A percentile compares a stretch with the other conserved stretches of the same genome.
phyloP scores from a whole-genome alignment of 2,329 filamentous ascomycete species.

The Colletotrichum camelliae region DNA sequence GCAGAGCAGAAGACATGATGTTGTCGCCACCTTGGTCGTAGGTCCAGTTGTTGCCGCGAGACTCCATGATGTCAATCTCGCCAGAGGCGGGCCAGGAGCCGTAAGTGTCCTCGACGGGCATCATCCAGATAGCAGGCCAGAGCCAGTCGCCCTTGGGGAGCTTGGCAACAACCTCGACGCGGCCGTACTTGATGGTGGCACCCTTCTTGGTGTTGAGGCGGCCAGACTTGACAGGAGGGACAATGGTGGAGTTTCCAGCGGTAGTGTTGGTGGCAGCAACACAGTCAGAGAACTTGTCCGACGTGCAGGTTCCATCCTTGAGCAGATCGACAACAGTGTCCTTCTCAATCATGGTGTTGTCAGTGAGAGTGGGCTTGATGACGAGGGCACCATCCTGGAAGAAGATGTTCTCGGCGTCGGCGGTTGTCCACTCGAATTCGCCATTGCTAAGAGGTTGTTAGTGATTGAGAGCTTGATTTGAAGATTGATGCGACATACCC shows the following conservation, averaged over 20 bases:
- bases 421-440: constrained; percentile 80
- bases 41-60: constrained; percentile 81
- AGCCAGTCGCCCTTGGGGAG: constrained; percentile 83
- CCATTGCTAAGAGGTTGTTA: constrained; percentile 64
- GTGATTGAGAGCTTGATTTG: neutral
- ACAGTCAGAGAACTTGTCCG: constrained; percentile 60
- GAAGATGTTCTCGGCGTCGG: constrained; percentile 75
- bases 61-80: constrained; percentile 84
- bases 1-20: constrained; percentile 78
- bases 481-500: constrained; percentile 59
- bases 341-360: constrained; percentile 67
- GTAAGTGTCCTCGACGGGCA: constrained; percentile 75
- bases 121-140: constrained; percentile 93
- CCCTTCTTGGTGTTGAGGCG: constrained; percentile 78
- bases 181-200: constrained; percentile 78
- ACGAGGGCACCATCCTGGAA: constrained; percentile 71
- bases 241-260: constrained; percentile 70
- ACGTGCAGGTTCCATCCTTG: constrained; percentile 71
- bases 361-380: constrained; percentile 81
- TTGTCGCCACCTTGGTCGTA: constrained; percentile 82
- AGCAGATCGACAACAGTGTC: constrained; percentile 74
- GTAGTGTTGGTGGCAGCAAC: constrained; percentile 77
- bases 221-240: constrained; percentile 79
- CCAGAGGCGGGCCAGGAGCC: constrained; percentile 80
- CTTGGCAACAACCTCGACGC: constrained; percentile 80